phyloP scores from a whole-genome alignment of 2,329 filamentous ascomycete genomes.

The Harringtonia lauricola region DNA sequence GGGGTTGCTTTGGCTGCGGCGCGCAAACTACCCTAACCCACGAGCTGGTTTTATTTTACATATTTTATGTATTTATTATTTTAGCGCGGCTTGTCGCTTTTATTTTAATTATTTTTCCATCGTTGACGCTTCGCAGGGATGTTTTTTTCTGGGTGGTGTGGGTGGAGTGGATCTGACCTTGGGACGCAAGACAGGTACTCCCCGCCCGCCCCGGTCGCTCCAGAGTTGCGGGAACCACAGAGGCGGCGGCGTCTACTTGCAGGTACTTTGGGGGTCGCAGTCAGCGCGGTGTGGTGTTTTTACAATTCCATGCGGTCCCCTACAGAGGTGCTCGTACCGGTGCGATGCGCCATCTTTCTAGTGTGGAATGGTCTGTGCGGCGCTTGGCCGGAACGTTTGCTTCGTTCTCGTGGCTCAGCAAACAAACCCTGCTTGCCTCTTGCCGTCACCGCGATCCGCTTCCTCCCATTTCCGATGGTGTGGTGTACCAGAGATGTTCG shows the following conservation, averaged over 20 bases:
- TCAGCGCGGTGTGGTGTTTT: too few species aligned
- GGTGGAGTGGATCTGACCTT: slow-evolving; percentile 11
- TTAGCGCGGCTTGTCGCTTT: slow-evolving; percentile 4
- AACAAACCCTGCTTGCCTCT: too few species aligned
- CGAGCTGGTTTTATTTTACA: slow-evolving; percentile 8
- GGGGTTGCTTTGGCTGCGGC: slow-evolving; percentile 13
- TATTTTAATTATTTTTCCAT: slow-evolving; percentile 3
- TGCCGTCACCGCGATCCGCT: too few species aligned
- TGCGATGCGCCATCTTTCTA: too few species aligned
- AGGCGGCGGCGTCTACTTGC: slow-evolving; percentile 5
- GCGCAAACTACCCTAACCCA: slow-evolving; percentile 15
- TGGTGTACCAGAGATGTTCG: too few species aligned
- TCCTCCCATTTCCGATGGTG: too few species aligned
- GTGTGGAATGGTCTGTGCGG: too few species aligned
- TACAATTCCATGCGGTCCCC: too few species aligned
- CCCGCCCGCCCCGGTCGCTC: slow-evolving; percentile 8
- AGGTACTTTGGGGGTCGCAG: too few species aligned
- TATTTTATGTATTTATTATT: slow-evolving; percentile 5
- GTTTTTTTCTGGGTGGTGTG: slow-evolving; percentile 4
- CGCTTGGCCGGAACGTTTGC: too few species aligned
- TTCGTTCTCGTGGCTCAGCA: too few species aligned
- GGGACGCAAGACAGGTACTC: slow-evolving; percentile 10
- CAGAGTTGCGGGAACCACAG: slow-evolving; percentile 9
- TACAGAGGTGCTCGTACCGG: too few species aligned
- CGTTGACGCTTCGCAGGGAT: slow-evolving; percentile 10